A percentile compares a stretch with the other conserved stretches of the same genome.
phyloP scores from a whole-genome alignment of 305 asterid species.

The Fraxinus sp. region DNA sequence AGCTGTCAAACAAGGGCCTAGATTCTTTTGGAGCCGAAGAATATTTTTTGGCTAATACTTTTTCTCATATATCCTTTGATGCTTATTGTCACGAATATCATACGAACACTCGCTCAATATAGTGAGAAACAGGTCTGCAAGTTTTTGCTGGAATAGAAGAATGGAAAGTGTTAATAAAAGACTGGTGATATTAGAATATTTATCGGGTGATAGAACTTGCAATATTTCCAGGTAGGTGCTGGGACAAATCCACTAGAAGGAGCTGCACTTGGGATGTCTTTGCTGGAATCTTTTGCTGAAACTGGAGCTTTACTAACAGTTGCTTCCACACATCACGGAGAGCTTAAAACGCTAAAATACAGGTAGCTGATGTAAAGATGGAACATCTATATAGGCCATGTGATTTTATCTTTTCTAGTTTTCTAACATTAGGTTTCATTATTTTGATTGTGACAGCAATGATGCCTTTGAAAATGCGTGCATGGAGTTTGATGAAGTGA shows the following conservation, averaged over 20 bases:
- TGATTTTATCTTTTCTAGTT: conserved; percentile 27
- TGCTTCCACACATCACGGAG: conserved; percentile 98
- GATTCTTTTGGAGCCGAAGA: neutral
- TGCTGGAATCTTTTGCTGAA: conserved; percentile 89
- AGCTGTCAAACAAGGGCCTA: neutral
- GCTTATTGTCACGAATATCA: neutral
- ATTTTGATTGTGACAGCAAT: conserved; percentile 58
- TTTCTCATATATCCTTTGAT: neutral
- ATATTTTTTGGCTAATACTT: conserved; percentile 10
- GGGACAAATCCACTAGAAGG: conserved; percentile 99
- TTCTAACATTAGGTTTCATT: conserved; percentile 31
- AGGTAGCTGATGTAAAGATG: conserved; percentile 49
- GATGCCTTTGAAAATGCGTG: conserved; percentile 92
- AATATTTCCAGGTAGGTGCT: conserved; percentile 78
- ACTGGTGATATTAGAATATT: conserved; percentile 18
- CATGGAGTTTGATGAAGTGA: conserved; percentile 96
- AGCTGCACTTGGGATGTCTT: conserved; percentile 95
- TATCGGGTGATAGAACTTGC: conserved; percentile 20
- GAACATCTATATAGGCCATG: conserved; percentile 18
- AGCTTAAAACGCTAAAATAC: conserved; percentile 95
- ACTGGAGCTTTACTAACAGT: conserved; percentile 76
- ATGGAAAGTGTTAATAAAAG: conserved; percentile 11
- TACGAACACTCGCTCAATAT: neutral
- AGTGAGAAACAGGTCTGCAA: conserved; percentile 6
- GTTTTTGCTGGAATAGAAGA: neutral